Evolutionary conservation across 1,284 basidiomycete species (phyloP).

Genomic region (Hemileia vastatrix): DNA sequence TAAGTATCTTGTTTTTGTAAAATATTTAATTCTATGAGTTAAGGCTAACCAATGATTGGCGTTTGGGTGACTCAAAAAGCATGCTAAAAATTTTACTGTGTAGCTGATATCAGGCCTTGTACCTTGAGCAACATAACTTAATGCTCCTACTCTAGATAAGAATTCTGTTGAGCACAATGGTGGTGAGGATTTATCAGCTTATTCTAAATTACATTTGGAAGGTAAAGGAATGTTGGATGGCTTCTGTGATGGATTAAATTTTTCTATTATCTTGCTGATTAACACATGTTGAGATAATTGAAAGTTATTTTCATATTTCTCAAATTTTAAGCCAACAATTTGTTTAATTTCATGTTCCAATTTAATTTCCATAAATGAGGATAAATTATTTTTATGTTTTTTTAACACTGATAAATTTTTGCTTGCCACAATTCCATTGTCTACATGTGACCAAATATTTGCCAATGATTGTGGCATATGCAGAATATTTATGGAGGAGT

Average conservation of each 20-base stretch:
- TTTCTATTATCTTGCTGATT: neutral
- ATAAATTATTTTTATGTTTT: neutral
- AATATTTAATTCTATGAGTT: neutral
- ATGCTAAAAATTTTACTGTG: neutral
- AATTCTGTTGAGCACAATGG: too few relatives aligned
- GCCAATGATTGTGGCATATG: too few relatives aligned
- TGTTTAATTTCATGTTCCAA: neutral
- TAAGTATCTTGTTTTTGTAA: neutral
- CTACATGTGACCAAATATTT: slow-evolving; percentile 3
- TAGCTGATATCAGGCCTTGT: too few relatives aligned
- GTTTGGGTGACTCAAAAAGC: neutral
- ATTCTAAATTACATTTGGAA: neutral
- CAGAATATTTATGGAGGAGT: neutral
- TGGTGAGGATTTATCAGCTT: neutral
- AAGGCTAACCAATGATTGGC: neutral
- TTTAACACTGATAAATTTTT: neutral
- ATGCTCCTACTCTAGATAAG: too few relatives aligned
- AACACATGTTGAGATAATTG: neutral
- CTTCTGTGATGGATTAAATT: neutral
- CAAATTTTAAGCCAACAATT: neutral
- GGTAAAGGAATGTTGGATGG: too few relatives aligned
- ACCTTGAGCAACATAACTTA: too few relatives aligned
- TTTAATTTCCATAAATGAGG: too few relatives aligned
- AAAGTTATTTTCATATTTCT: neutral
- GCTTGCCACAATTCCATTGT: neutral